Conservation (phyloP, 768 basidiomycete species). For the Xerocomus brunneocitrinus region DNA sequence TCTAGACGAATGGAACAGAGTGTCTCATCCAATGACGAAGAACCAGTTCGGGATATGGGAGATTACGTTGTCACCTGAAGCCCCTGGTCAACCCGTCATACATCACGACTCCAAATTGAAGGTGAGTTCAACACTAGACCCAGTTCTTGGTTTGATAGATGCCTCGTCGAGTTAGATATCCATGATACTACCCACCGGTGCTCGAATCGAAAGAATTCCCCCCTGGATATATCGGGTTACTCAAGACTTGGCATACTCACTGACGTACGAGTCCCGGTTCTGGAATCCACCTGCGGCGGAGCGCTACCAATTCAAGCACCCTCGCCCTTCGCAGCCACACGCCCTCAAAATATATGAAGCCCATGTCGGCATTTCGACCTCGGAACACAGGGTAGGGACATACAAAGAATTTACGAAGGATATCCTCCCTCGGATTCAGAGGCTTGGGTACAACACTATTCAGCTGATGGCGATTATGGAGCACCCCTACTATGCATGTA, state of each 20-base stretch:
- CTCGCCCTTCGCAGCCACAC: conserved; percentile 60
- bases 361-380: conserved; percentile 93
- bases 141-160: background rate
- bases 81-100: conserved; percentile 72
- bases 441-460: conserved; percentile 93
- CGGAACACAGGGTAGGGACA: conserved; percentile 82
- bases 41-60: conserved; percentile 89
- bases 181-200: conserved; percentile 74
- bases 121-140: conserved; percentile 38
- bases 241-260: conserved; percentile 85
- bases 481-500: conserved; percentile 96
- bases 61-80: conserved; percentile 63
- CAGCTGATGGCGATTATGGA: conserved; percentile 99
- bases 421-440: conserved; percentile 81
- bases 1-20: conserved; percentile 83
- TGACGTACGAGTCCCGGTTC: conserved; percentile 94
- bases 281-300: conserved; percentile 87
- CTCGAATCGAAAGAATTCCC: conserved; percentile 87
- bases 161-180: conserved; percentile 60
- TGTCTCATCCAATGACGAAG: conserved; percentile 81
- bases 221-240: conserved; percentile 95
- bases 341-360: conserved; percentile 90
- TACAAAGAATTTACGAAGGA: conserved; percentile 94
- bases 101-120: conserved; percentile 96
- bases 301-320: conserved; percentile 78